Evolutionary conservation across 2,329 filamentous ascomycete species (phyloP), one percentile per base, ranked within the genome.

Genomic region (Cercospora sesami): DNA sequence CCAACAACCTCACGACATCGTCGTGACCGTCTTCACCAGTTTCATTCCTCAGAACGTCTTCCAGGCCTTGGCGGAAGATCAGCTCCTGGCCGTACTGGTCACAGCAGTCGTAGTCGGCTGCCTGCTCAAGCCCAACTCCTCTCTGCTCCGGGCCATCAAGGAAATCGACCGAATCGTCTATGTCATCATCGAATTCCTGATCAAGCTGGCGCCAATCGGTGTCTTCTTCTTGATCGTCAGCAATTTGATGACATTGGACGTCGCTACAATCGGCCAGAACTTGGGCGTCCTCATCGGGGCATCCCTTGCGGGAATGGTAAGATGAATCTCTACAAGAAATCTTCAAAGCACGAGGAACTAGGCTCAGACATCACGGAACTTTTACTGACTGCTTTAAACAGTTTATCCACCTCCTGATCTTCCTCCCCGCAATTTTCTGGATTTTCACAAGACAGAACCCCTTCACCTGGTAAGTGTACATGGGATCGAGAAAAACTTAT

Each of bases 141-240:
- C 79, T 4, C 77, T 86, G 18, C 72, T 85, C 36, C 78, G 79
- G 23, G 81, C 81, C 0, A 75, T 82, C 3, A 78, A 79, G 30
- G 84, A 86, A 72, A 76, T 86, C 39, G 84, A 86, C 69, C 75
- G 75, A 16, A 81, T 86, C 64, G 80, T 85, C 67, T 81, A 80
- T 65, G 78, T 76, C 33, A 75, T 84, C 70, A 84, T 85, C 69
- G 81, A 78, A 1, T 82, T 81, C 58, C 77, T 86, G 33, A 86
- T 86, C 75, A 78, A 83, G 66, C 67, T 82, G 5, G 84, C 84
- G 0, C 84, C 84, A 1, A 78, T 85, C 31, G 84, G 84, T 71
- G 83, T 86, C 63, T 86, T 86, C 76, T 85, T 83, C 76, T 76
- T 86, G 42, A 85, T 86, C 69, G 74, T 86, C 67, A 79, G 83